Percentiles rank a stretch among this genome's conserved stretches.
Evolutionary conservation across 768 basidiomycete genomes (phyloP).

Genomic region (Boletus vinaceobasis): DNA sequence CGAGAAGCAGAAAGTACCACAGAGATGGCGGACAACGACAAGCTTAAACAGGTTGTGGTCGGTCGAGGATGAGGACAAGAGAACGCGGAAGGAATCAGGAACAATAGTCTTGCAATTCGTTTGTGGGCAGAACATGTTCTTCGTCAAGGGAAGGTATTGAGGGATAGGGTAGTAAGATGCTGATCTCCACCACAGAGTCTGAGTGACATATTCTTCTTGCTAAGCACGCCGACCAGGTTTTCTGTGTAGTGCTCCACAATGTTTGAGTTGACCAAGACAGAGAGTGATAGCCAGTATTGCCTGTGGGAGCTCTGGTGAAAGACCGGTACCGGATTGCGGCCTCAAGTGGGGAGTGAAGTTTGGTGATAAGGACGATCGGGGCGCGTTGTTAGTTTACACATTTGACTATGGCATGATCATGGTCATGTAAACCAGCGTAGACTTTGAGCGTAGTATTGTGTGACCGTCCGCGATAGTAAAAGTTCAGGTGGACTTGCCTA

Average conservation of each 20-base stretch:
- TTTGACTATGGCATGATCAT: no score
- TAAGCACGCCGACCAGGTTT: constrained; percentile 97
- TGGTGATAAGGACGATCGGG: no score
- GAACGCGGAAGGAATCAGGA: constrained; percentile 91
- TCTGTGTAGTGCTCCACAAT: constrained; percentile 99
- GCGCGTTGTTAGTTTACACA: no score
- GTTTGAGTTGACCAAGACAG: constrained; percentile 96
- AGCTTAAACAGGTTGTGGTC: constrained; percentile 97
- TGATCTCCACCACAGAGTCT: constrained; percentile 99
- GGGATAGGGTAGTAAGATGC: constrained; percentile 93
- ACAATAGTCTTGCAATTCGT: constrained; percentile 99
- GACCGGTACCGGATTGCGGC: no score
- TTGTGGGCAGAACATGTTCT: constrained; percentile 98
- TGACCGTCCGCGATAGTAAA: no score
- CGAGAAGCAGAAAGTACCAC: constrained; percentile 99
- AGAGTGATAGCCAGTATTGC: constrained; percentile 94
- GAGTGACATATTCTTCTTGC: constrained; percentile 99
- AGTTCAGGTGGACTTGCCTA: no score
- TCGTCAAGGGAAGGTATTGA: constrained; percentile 99
- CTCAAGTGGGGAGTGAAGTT: no score
- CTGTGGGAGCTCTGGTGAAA: constrained; percentile 99
- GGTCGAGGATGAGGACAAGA: constrained; percentile 95
- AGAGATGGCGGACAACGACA: constrained; percentile 93
- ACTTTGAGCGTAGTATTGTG: no score
- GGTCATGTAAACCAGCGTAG: no score